phyloP scores from a whole-genome alignment of 371 early-diverging fungal genomes.

The Zychaea mexicana region DNA sequence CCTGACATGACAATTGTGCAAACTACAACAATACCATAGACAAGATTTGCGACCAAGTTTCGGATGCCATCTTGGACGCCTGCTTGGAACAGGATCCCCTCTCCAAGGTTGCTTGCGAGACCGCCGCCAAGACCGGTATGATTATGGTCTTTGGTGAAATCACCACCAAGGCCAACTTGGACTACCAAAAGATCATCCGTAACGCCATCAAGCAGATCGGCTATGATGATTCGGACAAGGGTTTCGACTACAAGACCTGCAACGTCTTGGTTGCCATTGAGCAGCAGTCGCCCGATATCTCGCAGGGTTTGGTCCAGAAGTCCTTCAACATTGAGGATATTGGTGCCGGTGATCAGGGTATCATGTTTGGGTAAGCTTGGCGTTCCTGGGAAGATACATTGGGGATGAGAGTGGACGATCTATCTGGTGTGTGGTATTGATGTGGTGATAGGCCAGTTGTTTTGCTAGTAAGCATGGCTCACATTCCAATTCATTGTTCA shows the following conservation, averaged over 20 bases:
- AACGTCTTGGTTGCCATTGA: constrained; percentile 98
- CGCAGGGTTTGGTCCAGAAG: constrained; percentile 93
- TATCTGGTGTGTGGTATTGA: too few species aligned
- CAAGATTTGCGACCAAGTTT: constrained; percentile 99
- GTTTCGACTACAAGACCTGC: constrained; percentile 99
- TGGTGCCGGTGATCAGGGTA: constrained; percentile 99
- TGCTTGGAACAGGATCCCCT: constrained; percentile 94
- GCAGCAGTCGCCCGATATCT: constrained; percentile 99
- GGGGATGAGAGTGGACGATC: too few species aligned
- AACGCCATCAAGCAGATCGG: constrained; percentile 98
- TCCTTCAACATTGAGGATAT: constrained; percentile 92
- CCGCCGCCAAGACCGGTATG: constrained; percentile 99
- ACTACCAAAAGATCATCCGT: constrained; percentile 98
- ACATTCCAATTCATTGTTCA: not conserved
- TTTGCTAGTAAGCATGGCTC: not conserved
- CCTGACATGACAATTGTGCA: not conserved
- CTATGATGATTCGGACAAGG: constrained; percentile 96
- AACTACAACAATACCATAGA: too few species aligned
- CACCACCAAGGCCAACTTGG: constrained; percentile 95
- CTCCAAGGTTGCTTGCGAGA: constrained; percentile 99
- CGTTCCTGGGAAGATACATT: too few species aligned
- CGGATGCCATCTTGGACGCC: constrained; percentile 98
- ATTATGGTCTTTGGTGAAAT: constrained; percentile 99
- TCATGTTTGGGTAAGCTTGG: constrained; percentile 83
- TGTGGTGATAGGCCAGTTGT: too few species aligned